Evolutionary conservation across 192 early-diverging fungal genomes (phyloP), one percentile per base, ranked within the genome.

Genomic region (Gryganskiella cystojenkinii): DNA sequence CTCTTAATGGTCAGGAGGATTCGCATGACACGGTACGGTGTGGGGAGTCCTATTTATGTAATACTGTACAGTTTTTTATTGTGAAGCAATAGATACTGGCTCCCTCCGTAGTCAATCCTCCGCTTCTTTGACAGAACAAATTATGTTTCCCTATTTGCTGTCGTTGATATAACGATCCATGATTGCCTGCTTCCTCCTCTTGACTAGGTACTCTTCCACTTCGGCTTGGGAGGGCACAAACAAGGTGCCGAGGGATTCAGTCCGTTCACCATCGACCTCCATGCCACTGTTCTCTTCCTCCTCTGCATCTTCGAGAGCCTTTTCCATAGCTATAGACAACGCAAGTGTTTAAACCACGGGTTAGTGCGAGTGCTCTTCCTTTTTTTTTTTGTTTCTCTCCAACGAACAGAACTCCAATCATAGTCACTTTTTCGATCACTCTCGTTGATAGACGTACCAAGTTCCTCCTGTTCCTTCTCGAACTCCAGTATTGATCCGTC

Each of bases 401-500:
- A n/a, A n/a, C n/a, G n/a, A n/a, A n/a, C n/a, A n/a, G n/a, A n/a
- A n/a, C n/a, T n/a, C n/a, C n/a, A n/a, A n/a, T n/a, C n/a, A n/a
- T n/a, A n/a, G n/a, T n/a, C n/a, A n/a, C n/a, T n/a, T n/a, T n/a
- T n/a, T n/a, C n/a, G n/a, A n/a, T n/a, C n/a, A n/a, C n/a, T n/a
- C n/a, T n/a, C n/a, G n/a, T 14, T 20, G 44, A 31, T 51, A 56
- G 53, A 19, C 37, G 15, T 82, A 82, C 76, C 71, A 35, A 58
- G 22, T 31, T 84, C 71, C 43, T 93, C 90, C 44, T 86, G 83
- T 51, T 87, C 84, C 17, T 85, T 71, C 74, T 96, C 94, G 71
- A 92, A 95, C 62, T 87, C 90, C 44, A 98, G 70, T 55, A 98
- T 78, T 37, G 82, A 66, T 8, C 92, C 94, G 76, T 97, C 95